Conservation (phyloP, 805 yeast genomes). For the Metschnikowia henanensis region DNA sequence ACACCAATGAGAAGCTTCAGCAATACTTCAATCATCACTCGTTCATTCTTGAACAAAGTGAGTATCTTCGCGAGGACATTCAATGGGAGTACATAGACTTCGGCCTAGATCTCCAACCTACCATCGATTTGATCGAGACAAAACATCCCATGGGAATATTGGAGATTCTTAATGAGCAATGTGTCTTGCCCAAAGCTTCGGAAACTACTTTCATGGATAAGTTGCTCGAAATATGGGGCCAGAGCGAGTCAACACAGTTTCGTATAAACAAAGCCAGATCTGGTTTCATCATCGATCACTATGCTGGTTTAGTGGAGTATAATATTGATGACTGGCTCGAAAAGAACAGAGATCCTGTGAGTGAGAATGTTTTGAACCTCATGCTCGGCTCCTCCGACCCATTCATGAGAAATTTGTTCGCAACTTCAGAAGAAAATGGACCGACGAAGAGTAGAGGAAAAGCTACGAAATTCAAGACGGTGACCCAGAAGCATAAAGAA, state of each 20-base stretch:
- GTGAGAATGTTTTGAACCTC: conserved; percentile 66
- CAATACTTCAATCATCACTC: conserved; percentile 64
- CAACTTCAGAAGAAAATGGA: conserved; percentile 20
- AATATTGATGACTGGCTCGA: conserved; percentile 90
- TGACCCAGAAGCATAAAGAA: conserved; percentile 85
- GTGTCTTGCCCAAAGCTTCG: conserved; percentile 88
- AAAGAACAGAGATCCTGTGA: conserved; percentile 91
- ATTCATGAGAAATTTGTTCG: conserved; percentile 59
- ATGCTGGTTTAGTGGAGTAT: conserved; percentile 97
- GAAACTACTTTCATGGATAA: conserved; percentile 84
- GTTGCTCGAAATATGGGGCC: conserved; percentile 63
- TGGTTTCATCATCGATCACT: conserved; percentile 85
- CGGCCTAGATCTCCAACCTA: conserved; percentile 92
- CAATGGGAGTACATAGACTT: conserved; percentile 83
- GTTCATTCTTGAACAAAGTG: conserved; percentile 60
- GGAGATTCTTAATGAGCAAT: conserved; percentile 89
- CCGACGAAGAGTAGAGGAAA: conserved; percentile 17
- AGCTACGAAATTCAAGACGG: conserved; percentile 48
- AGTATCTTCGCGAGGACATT: conserved; percentile 56
- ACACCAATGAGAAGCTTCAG: conserved; percentile 59
- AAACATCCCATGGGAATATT: conserved; percentile 75
- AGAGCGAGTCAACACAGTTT: conserved; percentile 48
- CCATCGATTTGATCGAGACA: conserved; percentile 88
- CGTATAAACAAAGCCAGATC: conserved; percentile 69
- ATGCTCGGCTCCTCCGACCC: conserved; percentile 55